Percentiles rank a stretch among this genome's conserved stretches.
These are phyloP conservation scores for Berkeleyomyces basicola DNA, from an alignment of 2,329 filamentous ascomycete genomes.

Conservation along the genomic window DNA sequence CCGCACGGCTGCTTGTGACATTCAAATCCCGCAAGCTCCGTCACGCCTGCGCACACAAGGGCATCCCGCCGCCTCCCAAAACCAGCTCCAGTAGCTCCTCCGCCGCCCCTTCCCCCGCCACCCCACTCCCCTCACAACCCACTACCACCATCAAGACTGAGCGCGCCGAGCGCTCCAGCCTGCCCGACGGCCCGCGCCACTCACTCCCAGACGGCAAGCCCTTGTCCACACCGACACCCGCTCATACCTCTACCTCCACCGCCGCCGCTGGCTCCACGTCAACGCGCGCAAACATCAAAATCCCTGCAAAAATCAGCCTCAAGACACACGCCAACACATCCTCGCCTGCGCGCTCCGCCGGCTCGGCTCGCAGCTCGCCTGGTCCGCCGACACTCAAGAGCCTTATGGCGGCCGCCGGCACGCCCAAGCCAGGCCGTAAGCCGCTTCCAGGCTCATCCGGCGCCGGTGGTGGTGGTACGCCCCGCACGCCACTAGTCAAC, in stretches of 20 bases:
- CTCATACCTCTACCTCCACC: not conserved
- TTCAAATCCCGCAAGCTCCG: constrained; percentile 10
- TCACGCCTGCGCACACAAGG: constrained; percentile 10
- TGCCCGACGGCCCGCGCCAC: constrained; percentile 8
- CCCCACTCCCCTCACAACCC: not conserved
- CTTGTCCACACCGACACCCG: not conserved
- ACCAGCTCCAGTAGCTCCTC: not conserved
- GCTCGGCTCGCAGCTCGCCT: not conserved
- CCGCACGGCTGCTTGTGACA: constrained; percentile 6
- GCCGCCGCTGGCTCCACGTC: not conserved
- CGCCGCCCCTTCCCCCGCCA: constrained; percentile 4
- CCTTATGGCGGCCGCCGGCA: constrained; percentile 7
- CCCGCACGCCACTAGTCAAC: not conserved
- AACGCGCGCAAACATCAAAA: constrained; percentile 6
- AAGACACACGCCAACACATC: not conserved
- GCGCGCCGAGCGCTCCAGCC: constrained; percentile 5
- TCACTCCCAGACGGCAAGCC: constrained; percentile 6
- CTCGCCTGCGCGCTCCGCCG: not conserved
- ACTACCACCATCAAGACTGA: constrained; percentile 12
- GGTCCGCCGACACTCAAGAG: constrained; percentile 9
- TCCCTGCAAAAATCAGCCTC: constrained; percentile 10
- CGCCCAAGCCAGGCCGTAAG: constrained; percentile 9
- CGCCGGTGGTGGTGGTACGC: not conserved
- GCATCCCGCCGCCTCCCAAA: constrained; percentile 6
- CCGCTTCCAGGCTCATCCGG: constrained; percentile 7